Conservation (phyloP, 441 rosid species). For the Geranium incanum region DNA sequence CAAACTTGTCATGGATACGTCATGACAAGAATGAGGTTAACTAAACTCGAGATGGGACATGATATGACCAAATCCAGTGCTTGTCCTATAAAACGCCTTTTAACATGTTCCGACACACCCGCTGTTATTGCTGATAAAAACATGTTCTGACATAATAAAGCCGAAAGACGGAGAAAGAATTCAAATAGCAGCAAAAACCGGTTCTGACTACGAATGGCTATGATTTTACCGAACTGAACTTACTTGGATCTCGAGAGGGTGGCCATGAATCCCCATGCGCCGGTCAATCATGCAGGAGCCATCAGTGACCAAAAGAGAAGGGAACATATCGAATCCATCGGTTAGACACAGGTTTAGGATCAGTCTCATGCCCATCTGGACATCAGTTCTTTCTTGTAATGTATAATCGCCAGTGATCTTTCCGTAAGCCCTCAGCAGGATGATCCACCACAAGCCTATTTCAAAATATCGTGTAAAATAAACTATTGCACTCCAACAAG, state of each 20-base stretch:
- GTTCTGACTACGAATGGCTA: not conserved
- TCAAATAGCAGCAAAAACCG: too few species aligned
- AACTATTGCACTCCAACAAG: too few species aligned
- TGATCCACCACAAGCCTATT: not conserved
- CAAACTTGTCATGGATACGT: too few species aligned
- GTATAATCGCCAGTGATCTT: not conserved
- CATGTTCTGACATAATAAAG: too few species aligned
- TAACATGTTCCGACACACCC: too few species aligned
- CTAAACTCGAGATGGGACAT: too few species aligned
- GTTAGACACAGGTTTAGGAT: not conserved
- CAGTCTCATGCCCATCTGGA: not conserved
- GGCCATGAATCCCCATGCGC: not conserved
- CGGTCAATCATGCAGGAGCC: not conserved
- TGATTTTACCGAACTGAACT: not conserved
- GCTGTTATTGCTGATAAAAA: too few species aligned
- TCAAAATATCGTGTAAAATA: too few species aligned
- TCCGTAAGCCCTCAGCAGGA: not conserved
- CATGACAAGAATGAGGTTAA: too few species aligned
- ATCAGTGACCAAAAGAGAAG: not conserved
- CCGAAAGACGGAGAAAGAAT: too few species aligned
- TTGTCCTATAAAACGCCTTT: too few species aligned
- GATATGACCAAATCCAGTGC: too few species aligned
- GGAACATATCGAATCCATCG: not conserved
- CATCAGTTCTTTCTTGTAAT: not conserved
- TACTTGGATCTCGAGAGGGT: conserved; percentile 1